These are phyloP conservation scores for Pachysandra terminalis DNA, from an alignment of 164 flowering plant genomes.

Conservation along the genomic window DNA sequence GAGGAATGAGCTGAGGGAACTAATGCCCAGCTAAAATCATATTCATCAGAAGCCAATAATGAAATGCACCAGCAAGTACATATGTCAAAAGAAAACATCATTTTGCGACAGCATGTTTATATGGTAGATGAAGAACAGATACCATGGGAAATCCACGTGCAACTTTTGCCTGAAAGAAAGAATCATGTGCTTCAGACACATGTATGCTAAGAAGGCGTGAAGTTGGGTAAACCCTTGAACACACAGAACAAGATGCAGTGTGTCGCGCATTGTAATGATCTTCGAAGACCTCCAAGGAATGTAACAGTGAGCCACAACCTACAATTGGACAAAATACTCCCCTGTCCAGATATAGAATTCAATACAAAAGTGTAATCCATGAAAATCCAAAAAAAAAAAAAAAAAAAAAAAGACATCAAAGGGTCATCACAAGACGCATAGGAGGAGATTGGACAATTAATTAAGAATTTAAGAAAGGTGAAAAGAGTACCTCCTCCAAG, in stretches of 20 bases:
- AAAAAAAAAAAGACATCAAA: background rate
- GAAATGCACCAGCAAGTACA: background rate
- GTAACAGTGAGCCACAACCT: slow-evolving; percentile 73
- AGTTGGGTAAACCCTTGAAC: slow-evolving; percentile 91
- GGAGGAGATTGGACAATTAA: background rate
- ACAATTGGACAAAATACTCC: slow-evolving; percentile 74
- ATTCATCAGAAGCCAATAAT: background rate
- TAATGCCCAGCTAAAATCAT: background rate
- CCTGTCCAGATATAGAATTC: slow-evolving; percentile 30
- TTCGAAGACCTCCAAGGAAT: slow-evolving; percentile 75
- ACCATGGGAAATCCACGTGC: slow-evolving; percentile 91
- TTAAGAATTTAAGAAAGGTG: background rate
- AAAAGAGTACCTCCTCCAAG: slow-evolving; percentile 26
- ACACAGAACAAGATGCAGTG: slow-evolving; percentile 85
- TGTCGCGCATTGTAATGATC: slow-evolving; percentile 89
- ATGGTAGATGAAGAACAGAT: slow-evolving; percentile 11
- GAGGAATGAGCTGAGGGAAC: background rate
- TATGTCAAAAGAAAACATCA: background rate
- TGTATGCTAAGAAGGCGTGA: slow-evolving; percentile 86
- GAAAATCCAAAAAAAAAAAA: background rate
- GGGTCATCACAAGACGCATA: background rate
- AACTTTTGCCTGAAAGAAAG: slow-evolving; percentile 94
- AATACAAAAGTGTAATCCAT: background rate
- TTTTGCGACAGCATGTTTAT: background rate
- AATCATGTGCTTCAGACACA: slow-evolving; percentile 95